Base-by-base conservation (phyloP, 306 rosid species). In the Fagus crenata region DNA sequence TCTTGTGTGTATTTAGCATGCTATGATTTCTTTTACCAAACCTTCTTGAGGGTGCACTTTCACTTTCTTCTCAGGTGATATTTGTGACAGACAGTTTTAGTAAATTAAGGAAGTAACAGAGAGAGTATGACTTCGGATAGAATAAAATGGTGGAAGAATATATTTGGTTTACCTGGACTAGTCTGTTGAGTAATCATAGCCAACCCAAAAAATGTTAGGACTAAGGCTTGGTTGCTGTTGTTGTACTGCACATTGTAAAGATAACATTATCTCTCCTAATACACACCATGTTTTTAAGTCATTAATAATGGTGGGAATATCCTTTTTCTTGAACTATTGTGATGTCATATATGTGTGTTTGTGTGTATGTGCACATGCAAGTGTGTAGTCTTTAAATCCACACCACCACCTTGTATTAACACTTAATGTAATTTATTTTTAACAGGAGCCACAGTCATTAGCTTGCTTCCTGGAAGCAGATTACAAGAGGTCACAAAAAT, bases 381-480 rank as follows among this genome's bases (percentile, higher is more conserved):
- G 3, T 56, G 1, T 49, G 59, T 4, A 65, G 32, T 75, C 1
- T 31, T 18, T 77, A 76, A 71, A 42, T 78, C 31, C 11, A 1
- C 37, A 7, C 15, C 54, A 18, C 32, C 69, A 65, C 40, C 72
- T 74, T 56, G 53, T 46, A 42, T 49, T 84, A 69, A 72, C 49
- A 9, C 80, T 80, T 81, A 68, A 40, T 69, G 69, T 36, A 33
- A 70, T 77, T 80, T 67, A 28, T 84, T 61, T 71, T 86, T 84
- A 64, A 68, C 82, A 94, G 98, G 91, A 74, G 89, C 96, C 59
- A 87, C 89, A 60, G 81, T 89, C 76, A 81, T 95, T 73, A 92
- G 93, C 83, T 81, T 95, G 89, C 97, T 92, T 90, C 98, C 98
- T 75, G 98, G 97, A 86, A 95, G 97, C 85, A 92, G 98, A 86